Evolutionary conservation across 208 protist species (phyloP).

Genomic region (Crithidia bombi): DNA sequence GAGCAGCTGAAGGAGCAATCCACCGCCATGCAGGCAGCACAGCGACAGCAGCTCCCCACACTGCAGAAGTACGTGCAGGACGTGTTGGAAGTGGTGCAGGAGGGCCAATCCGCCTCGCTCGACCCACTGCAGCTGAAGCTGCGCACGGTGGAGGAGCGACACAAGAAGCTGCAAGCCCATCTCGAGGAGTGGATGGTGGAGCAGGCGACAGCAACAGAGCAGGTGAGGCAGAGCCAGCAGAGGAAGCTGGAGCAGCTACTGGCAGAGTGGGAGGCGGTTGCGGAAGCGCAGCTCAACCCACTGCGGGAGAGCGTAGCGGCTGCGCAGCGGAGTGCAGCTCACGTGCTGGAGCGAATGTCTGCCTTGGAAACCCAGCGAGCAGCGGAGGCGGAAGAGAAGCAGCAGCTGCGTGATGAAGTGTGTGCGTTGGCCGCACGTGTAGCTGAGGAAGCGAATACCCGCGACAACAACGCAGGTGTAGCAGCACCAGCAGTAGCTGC

Average conservation of each 20-base stretch:
- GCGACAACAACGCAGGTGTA: neutral
- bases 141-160: conserved; percentile 28
- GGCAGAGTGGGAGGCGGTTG: neutral
- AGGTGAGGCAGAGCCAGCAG: neutral
- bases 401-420: conserved; percentile 11
- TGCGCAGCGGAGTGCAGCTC: neutral
- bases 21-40: conserved; percentile 16
- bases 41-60: conserved; percentile 36
- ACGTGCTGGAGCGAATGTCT: conserved; percentile 9
- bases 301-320: conserved; percentile 6
- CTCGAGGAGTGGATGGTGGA: conserved; percentile 21
- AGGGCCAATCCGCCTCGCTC: conserved; percentile 15
- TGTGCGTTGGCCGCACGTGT: neutral
- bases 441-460: neutral
- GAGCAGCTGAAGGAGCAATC: conserved; percentile 17
- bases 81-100: conserved; percentile 27
- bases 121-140: conserved; percentile 27
- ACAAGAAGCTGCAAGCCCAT: conserved; percentile 11
- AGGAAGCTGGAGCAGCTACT: conserved; percentile 12
- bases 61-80: conserved; percentile 37
- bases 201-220: conserved; percentile 5
- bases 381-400: neutral
- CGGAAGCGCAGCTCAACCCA: conserved; percentile 8
- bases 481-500: neutral
- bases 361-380: neutral